Conservation (phyloP, 768 basidiomycete genomes). For the Lactarius hatsudake region DNA sequence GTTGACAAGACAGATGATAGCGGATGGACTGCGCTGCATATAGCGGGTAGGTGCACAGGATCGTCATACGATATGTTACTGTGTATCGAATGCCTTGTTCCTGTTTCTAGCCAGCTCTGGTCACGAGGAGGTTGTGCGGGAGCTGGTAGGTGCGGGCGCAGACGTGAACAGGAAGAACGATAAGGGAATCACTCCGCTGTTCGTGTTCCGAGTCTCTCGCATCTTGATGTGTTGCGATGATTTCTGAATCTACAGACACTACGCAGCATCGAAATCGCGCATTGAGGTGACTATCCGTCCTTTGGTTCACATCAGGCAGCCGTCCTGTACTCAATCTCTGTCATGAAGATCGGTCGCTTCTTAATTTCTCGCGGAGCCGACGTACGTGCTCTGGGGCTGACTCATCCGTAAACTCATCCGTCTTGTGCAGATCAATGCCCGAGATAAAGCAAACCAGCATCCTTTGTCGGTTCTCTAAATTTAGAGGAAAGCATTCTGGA, state of each 20-base stretch:
- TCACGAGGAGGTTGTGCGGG: conserved; percentile 67
- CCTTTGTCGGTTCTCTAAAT: conserved; percentile 60
- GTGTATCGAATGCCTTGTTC: conserved; percentile 9
- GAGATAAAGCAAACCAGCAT: conserved; percentile 89
- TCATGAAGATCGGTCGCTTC: conserved; percentile 75
- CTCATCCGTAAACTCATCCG: conserved; percentile 29
- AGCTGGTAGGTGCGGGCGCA: conserved; percentile 79
- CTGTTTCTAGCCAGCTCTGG: conserved; percentile 70
- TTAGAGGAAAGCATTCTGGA: not conserved
- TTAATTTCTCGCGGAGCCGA: conserved; percentile 88
- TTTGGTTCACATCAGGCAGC: not conserved
- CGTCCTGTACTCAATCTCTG: conserved; percentile 19
- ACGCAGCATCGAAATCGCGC: conserved; percentile 89
- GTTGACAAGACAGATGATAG: conserved; percentile 61
- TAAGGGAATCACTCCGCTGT: conserved; percentile 85
- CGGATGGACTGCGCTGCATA: conserved; percentile 80
- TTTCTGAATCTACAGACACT: conserved; percentile 55
- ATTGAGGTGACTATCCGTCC: conserved; percentile 49
- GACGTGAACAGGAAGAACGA: conserved; percentile 78
- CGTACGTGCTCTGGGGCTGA: conserved; percentile 49
- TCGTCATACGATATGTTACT: not conserved
- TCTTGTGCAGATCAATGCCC: conserved; percentile 78
- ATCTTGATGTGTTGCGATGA: conserved; percentile 22
- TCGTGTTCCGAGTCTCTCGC: conserved; percentile 33
- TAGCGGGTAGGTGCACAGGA: conserved; percentile 52